Evolutionary conservation across 805 yeast species (phyloP).

Genomic region (Barnettozyma populi): DNA sequence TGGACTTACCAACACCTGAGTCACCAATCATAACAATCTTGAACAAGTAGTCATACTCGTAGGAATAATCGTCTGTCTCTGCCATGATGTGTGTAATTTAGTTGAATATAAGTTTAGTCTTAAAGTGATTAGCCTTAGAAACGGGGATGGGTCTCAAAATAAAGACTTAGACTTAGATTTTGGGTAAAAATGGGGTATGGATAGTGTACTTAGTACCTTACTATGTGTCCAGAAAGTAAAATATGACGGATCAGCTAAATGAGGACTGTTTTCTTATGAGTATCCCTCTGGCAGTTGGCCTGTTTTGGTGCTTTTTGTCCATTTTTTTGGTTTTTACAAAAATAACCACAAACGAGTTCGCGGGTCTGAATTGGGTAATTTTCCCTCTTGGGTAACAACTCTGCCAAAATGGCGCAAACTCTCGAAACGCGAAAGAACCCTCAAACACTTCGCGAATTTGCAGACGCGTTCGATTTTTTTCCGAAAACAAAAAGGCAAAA

Average conservation of each 20-base stretch:
- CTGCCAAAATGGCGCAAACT: background rate
- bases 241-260: background rate
- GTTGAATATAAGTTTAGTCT: background rate
- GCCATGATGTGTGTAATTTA: slow-evolving; percentile 15
- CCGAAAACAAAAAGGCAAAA: background rate
- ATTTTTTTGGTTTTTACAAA: background rate
- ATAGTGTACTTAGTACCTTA: background rate
- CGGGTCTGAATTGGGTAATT: background rate
- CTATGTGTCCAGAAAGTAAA: no score
- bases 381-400: background rate
- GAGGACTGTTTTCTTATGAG: background rate
- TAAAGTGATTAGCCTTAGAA: background rate
- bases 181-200: background rate
- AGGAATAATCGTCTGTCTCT: slow-evolving; percentile 56
- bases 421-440: background rate
- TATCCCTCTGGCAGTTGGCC: background rate
- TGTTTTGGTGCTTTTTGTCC: background rate
- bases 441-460: background rate
- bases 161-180: no score
- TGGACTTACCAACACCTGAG: slow-evolving; percentile 96
- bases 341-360: background rate
- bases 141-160: background rate
- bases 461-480: background rate
- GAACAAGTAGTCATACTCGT: slow-evolving; percentile 88
- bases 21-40: slow-evolving; percentile 94